Base-by-base conservation (phyloP, 768 basidiomycete species). In the Hypholoma sublateritium region DNA sequence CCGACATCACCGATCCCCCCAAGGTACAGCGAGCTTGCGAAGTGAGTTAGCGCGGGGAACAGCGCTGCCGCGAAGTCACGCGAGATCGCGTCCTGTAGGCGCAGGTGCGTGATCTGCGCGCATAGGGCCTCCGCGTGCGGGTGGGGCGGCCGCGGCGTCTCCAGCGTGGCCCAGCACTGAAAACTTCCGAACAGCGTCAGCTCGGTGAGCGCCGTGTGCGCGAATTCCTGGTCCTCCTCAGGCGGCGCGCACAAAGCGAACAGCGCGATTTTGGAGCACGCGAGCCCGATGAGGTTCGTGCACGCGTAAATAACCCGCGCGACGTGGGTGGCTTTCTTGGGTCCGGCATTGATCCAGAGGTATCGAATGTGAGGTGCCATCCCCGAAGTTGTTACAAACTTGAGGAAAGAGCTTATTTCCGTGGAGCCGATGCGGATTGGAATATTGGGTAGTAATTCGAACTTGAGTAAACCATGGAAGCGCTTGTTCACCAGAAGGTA, bases 101-200 rank as follows among this genome's bases (percentile, higher is more conserved):
- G 65, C 21, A 67, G 65, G 48, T 64, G 65, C 11, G 63, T 67
- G 14, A 64, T 62, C 32, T 59, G 62, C 2, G 45, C 56, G 36
- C 59, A 62, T 12, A 50, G 35, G 21, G 14, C 39, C 39, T 45
- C 9, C 14, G 25, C 4, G n/a, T 21, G 49, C 36, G 19, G 4
- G n/a, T 12, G 6, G 3, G 28, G 8, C 16, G 7, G n/a, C 28
- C 28, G 14, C 13, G 21, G 28, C 21, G 4, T 19, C 17, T n/a
- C 25, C 46, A 48, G 12, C 17, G n/a, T 12, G 22, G 14, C 5
- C 46, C 46, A 47, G 16, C 19, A 47, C 3, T 7, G 4, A 11
- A 8, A n/a, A 22, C 24, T 32, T n/a, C 25, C 53, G n/a, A 53
- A 53, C 22, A 53, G 42, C 8, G 53, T 45, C 14, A 53, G n/a